A percentile compares a stretch with the other conserved stretches of the same genome.
Conservation (phyloP, 2,329 filamentous ascomycete genomes). For the Xylaria sp. region DNA sequence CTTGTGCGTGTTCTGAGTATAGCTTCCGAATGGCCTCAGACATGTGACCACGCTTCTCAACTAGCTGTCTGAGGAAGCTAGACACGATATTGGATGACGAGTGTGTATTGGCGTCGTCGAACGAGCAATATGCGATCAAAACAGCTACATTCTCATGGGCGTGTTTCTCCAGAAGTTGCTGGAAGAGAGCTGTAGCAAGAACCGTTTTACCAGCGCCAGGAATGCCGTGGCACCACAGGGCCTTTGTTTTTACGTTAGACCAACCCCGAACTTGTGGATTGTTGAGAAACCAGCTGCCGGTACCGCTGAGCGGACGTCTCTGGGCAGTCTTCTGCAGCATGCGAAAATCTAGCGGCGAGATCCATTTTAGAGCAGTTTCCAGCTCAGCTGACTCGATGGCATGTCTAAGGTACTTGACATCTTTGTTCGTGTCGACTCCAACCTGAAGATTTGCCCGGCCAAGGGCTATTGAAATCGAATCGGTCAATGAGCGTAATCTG, state of each 20-base stretch:
- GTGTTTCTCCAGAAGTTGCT: not conserved
- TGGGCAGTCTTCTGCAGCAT: slow-evolving; percentile 2
- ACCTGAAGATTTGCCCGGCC: not conserved
- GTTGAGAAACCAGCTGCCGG: slow-evolving; percentile 1
- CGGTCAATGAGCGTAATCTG: not conserved
- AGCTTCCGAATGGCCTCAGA: not conserved
- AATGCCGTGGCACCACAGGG: not conserved
- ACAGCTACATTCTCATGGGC: not conserved
- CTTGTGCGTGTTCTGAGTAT: not conserved
- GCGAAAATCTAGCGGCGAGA: not conserved
- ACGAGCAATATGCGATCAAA: not conserved
- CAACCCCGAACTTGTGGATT: not conserved
- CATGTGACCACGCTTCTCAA: not conserved
- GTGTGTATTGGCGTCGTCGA: not conserved
- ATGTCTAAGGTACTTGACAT: not conserved
- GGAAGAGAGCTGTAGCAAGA: not conserved
- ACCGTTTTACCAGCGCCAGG: not conserved
- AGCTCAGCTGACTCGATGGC: slow-evolving; percentile 1
- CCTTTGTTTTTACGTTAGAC: not conserved
- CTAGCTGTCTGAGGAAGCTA: not conserved
- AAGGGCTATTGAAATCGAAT: not conserved
- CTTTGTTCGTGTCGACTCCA: not conserved
- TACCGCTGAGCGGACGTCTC: slow-evolving; percentile 1
- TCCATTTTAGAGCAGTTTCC: not conserved
- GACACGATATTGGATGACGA: slow-evolving; percentile 1